These are phyloP conservation scores for Coniophora puteana DNA, from an alignment of 1,284 basidiomycete species.

Conservation along the genomic window DNA sequence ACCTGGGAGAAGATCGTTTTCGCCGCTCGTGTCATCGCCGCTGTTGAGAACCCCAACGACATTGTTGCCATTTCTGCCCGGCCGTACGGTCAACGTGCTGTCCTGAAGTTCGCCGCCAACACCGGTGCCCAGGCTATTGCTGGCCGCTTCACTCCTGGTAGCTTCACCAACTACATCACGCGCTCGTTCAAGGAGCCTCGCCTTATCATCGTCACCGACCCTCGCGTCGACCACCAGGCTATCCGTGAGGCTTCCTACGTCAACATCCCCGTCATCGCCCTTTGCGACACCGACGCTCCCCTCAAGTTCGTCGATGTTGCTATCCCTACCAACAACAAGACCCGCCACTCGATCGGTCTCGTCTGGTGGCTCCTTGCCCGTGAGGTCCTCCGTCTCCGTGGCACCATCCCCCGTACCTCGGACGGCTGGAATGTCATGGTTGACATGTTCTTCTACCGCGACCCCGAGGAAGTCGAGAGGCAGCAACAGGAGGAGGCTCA, in stretches of 20 bases:
- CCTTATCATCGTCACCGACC: slow-evolving; percentile 97
- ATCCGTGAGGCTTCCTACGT: slow-evolving; percentile 99
- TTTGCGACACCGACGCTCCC: slow-evolving; percentile 97
- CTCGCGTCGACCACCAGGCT: slow-evolving; percentile 98
- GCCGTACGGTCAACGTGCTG: slow-evolving; percentile 98
- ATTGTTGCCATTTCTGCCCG: slow-evolving; percentile 97
- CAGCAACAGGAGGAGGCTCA: slow-evolving; percentile 92
- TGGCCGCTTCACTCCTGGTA: slow-evolving; percentile 98
- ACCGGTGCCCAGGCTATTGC: slow-evolving; percentile 98
- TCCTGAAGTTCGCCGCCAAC: slow-evolving; percentile 97
- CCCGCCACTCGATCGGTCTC: slow-evolving; percentile 94
- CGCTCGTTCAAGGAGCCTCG: slow-evolving; percentile 99
- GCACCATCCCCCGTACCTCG: slow-evolving; percentile 83
- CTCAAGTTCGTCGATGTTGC: slow-evolving; percentile 97
- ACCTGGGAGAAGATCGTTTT: slow-evolving; percentile 99
- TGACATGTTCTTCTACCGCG: slow-evolving; percentile 99
- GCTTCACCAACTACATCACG: slow-evolving; percentile 99
- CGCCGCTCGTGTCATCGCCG: slow-evolving; percentile 91
- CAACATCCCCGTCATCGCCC: slow-evolving; percentile 99
- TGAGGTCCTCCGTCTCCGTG: slow-evolving; percentile 95
- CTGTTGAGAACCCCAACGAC: slow-evolving; percentile 97
- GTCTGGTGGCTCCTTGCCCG: slow-evolving; percentile 99
- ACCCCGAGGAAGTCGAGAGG: slow-evolving; percentile 98
- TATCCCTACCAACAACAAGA: slow-evolving; percentile 99
- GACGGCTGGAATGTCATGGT: slow-evolving; percentile 98